Evolutionary conservation across 192 early-diverging fungal species (phyloP), one percentile per base, ranked within the genome.

Genomic region (Phycomyces blakesleeanus): DNA sequence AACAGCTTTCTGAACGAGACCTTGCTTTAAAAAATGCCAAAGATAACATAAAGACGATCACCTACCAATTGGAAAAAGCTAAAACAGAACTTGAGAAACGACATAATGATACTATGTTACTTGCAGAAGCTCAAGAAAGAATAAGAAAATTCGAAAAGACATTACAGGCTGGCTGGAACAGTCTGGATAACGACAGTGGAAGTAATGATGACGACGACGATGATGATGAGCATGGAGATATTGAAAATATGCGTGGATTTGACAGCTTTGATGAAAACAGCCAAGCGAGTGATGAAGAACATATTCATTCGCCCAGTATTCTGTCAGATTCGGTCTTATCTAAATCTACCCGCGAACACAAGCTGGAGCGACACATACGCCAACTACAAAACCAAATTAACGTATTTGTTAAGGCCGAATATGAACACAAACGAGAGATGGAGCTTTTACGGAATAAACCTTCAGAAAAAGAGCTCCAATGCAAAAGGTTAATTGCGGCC

Each of bases 401-500:
- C 18, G 73, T 73, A 1, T 81, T 74, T 63, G 57, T 66, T 11
- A 72, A 68, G 29, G 75, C 71, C 9, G 67, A 79, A 14, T 64
- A 73, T 25, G 70, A 77, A 25, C 69, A 92, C 25, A 69, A 74
- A 24, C 66, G 82, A n/a, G 85, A 91, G 27, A 55, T 93, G 22
- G 72, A 76, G 10, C 76, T 69, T 8, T 53, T 87, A 27, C 77
- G 76, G 8, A 71, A 71, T 8, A 78, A 82, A 47, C 76, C 84
- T 2, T 80, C 80, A 2, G 83, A 88, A 21, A 82, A 80, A 41
- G 92, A 94, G 67, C 59, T 89, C 41, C 83, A 89, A 58, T 96
- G 87, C 74, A 90, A 90, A 74, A 79, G 83, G 59, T 81, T 98
- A 34, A 93, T 96, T 72, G 84, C 91, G 7, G 83, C 85, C 22